Conservation (phyloP, 305 asterid genomes). For the Plantago rigida region DNA sequence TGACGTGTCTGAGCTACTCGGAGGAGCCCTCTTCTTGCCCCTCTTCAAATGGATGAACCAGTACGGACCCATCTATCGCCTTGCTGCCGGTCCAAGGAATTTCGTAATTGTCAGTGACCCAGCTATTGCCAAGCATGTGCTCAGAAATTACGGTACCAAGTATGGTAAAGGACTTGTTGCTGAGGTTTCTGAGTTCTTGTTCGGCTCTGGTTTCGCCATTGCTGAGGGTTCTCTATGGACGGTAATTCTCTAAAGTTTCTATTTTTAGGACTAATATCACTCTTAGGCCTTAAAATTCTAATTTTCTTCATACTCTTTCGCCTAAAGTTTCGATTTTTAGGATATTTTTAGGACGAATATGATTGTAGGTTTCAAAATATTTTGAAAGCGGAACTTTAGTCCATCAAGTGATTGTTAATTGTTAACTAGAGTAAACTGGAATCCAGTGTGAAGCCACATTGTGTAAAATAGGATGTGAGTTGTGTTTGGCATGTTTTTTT, state of each 20-base stretch:
- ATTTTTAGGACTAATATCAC: background rate
- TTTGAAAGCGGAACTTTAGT: too few species aligned
- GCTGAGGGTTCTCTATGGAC: conserved; percentile 95
- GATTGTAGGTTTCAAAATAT: too few species aligned
- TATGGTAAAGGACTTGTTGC: conserved; percentile 76
- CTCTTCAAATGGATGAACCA: conserved; percentile 85
- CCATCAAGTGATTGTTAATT: too few species aligned
- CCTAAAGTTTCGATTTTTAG: too few species aligned
- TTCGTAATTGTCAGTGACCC: conserved; percentile 86
- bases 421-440: too few species aligned
- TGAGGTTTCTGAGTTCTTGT: conserved; percentile 87
- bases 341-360: too few species aligned
- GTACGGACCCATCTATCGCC: conserved; percentile 73
- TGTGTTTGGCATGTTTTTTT: background rate
- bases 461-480: background rate
- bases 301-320: too few species aligned
- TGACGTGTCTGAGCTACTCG: conserved; percentile 77
- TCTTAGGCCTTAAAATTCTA: too few species aligned
- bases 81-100: conserved; percentile 75
- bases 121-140: conserved; percentile 72
- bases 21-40: conserved; percentile 84
- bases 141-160: conserved; percentile 69
- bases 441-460: too few species aligned
- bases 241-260: conserved; percentile 33
- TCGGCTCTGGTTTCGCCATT: conserved; percentile 94